A percentile compares a stretch with the other conserved stretches of the same genome.
Conservation (phyloP, 306 rosid genomes). For the Cucurbita maxima region DNA sequence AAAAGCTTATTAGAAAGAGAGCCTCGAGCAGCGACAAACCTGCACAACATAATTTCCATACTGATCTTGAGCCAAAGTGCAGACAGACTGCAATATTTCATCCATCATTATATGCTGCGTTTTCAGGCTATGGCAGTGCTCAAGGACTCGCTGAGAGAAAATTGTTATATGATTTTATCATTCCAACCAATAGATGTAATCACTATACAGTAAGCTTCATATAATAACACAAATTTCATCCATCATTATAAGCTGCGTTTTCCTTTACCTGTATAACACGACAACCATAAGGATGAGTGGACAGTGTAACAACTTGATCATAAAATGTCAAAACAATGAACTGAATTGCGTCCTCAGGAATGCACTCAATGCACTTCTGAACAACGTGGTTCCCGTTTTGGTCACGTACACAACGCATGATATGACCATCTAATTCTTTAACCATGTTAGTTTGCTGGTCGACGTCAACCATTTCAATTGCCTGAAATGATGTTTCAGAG, state of each 20-base stretch:
- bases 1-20: background rate
- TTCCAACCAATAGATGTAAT: background rate
- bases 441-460: slow-evolving; percentile 89
- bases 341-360: slow-evolving; percentile 71
- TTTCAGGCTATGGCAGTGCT: slow-evolving; percentile 57
- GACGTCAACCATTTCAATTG: slow-evolving; percentile 82
- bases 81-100: slow-evolving; percentile 71
- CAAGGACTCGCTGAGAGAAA: slow-evolving; percentile 66
- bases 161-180: background rate
- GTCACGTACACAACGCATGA: slow-evolving; percentile 97
- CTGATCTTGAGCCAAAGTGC: slow-evolving; percentile 91
- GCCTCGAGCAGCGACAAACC: slow-evolving; percentile 28
- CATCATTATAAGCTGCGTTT: too few relatives aligned
- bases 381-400: slow-evolving; percentile 98
- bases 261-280: slow-evolving; percentile 74
- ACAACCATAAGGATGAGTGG: slow-evolving; percentile 98
- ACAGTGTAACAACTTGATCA: slow-evolving; percentile 80
- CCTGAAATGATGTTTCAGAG: slow-evolving; percentile 25
- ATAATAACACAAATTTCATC: too few relatives aligned
- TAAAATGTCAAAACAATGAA: slow-evolving; percentile 76
- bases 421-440: slow-evolving; percentile 65
- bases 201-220: background rate
- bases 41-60: slow-evolving; percentile 95
- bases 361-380: slow-evolving; percentile 93
- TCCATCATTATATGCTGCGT: slow-evolving; percentile 80